Conservation (phyloP, 805 yeast genomes). For the Wickerhamiella allomyrinae region DNA sequence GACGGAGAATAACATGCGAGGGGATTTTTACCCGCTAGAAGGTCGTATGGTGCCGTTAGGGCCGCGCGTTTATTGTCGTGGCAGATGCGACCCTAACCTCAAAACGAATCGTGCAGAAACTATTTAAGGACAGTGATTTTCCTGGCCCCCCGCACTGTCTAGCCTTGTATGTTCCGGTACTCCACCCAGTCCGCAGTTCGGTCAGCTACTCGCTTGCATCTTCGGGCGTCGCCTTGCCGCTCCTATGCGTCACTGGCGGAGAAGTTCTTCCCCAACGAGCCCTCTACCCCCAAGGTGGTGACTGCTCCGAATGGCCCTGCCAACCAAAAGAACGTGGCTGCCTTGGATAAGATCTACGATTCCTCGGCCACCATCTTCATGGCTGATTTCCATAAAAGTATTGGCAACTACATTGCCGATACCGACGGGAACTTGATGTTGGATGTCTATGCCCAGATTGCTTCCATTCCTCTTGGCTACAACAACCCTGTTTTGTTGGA, state of each 20-base stretch:
- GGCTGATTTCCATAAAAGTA: slow-evolving; percentile 60
- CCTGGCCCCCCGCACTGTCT: too few species aligned
- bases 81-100: too few species aligned
- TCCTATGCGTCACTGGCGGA: slow-evolving; percentile 16
- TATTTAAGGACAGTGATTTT: too few species aligned
- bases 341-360: slow-evolving; percentile 51
- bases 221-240: background rate
- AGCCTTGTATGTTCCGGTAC: slow-evolving; percentile 8
- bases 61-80: too few species aligned
- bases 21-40: too few species aligned
- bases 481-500: slow-evolving; percentile 63
- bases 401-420: slow-evolving; percentile 69
- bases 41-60: too few species aligned
- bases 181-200: slow-evolving; percentile 6
- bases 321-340: slow-evolving; percentile 33
- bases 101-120: too few species aligned
- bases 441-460: slow-evolving; percentile 72
- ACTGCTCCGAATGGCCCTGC: slow-evolving; percentile 67
- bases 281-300: slow-evolving; percentile 47
- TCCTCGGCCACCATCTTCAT: slow-evolving; percentile 59
- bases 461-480: slow-evolving; percentile 76
- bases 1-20: too few species aligned
- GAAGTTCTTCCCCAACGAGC: slow-evolving; percentile 59
- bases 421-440: slow-evolving; percentile 63
- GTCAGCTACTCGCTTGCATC: background rate